phyloP scores from a whole-genome alignment of 2,329 filamentous ascomycete genomes.

The Cladosporium sp. region DNA sequence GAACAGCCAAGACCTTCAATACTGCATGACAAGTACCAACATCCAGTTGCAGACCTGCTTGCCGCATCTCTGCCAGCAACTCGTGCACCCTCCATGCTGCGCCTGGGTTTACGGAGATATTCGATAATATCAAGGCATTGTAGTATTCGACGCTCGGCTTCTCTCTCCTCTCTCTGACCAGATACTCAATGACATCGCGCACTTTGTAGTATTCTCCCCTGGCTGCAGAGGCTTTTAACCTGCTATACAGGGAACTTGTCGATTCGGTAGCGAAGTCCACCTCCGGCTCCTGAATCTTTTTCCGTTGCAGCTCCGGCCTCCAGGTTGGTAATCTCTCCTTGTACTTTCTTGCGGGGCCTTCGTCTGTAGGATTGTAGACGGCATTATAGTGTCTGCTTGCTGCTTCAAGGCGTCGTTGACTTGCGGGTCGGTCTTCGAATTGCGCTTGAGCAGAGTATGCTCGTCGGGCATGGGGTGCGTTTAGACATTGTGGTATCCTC shows the following conservation, averaged over 20 bases:
- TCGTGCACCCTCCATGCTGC: constrained; percentile 63
- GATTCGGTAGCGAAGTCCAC: not conserved
- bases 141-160: constrained; percentile 64
- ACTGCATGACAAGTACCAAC: constrained; percentile 69
- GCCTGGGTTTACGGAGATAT: constrained; percentile 63
- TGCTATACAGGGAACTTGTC: constrained; percentile 48
- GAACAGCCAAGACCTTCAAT: constrained; percentile 73
- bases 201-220: constrained; percentile 43
- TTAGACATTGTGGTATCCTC: constrained; percentile 13
- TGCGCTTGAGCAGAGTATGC: constrained; percentile 9
- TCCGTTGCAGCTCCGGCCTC: not conserved
- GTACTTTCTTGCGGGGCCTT: not conserved
- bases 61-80: constrained; percentile 73
- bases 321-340: not conserved
- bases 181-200: constrained; percentile 54
- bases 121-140: constrained; percentile 71
- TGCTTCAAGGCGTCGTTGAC: not conserved
- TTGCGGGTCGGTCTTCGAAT: not conserved
- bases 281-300: not conserved
- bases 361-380: constrained; percentile 1
- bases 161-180: constrained; percentile 59
- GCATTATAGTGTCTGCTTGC: not conserved
- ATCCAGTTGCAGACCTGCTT: constrained; percentile 62
- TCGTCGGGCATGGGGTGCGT: not conserved
- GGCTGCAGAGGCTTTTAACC: constrained; percentile 45